A percentile compares a stretch with the other conserved stretches of the same genome.
These are phyloP conservation scores for Lathyrus oleraceus DNA, from an alignment of 306 rosid species.

Conservation along the genomic window DNA sequence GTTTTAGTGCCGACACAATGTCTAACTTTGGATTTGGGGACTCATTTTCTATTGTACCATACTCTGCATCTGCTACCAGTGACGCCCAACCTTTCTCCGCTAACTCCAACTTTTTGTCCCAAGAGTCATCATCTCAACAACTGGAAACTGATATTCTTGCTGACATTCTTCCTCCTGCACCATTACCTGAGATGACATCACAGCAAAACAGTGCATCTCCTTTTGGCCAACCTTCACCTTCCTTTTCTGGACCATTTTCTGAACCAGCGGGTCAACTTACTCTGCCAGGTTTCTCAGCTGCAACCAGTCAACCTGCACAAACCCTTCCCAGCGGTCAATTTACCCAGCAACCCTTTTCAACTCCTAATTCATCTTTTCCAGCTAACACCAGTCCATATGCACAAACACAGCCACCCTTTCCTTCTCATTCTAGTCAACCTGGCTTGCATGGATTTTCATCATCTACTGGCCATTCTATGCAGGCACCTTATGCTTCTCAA, in stretches of 20 bases:
- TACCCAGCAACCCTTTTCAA: slow-evolving; percentile 37
- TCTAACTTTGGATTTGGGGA: slow-evolving; percentile 62
- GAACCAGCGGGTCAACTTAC: slow-evolving; percentile 34
- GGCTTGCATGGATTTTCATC: slow-evolving; percentile 38
- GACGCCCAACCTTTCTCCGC: slow-evolving; percentile 53
- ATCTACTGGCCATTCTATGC: slow-evolving; percentile 39
- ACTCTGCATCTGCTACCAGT: slow-evolving; percentile 45
- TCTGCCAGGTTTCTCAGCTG: slow-evolving; percentile 35
- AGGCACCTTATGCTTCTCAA: slow-evolving; percentile 47
- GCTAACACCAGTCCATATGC: slow-evolving; percentile 28
- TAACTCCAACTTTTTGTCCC: slow-evolving; percentile 51
- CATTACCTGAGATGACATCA: slow-evolving; percentile 48
- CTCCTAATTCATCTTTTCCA: slow-evolving; percentile 42
- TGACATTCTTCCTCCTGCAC: slow-evolving; percentile 82
- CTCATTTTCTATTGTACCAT: slow-evolving; percentile 63
- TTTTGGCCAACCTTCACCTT: slow-evolving; percentile 45
- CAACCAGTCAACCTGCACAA: slow-evolving; percentile 40
- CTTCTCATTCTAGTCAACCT: slow-evolving; percentile 53
- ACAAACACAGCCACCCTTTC: slow-evolving; percentile 39
- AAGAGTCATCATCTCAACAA: slow-evolving; percentile 47
- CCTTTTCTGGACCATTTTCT: slow-evolving; percentile 44
- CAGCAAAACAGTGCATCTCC: slow-evolving; percentile 51
- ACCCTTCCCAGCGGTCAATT: slow-evolving; percentile 36
- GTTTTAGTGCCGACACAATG: slow-evolving; percentile 42
- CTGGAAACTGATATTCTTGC: slow-evolving; percentile 73